phyloP scores from a whole-genome alignment of 345 rosid species.

The Euphorbia pulcherrima region DNA sequence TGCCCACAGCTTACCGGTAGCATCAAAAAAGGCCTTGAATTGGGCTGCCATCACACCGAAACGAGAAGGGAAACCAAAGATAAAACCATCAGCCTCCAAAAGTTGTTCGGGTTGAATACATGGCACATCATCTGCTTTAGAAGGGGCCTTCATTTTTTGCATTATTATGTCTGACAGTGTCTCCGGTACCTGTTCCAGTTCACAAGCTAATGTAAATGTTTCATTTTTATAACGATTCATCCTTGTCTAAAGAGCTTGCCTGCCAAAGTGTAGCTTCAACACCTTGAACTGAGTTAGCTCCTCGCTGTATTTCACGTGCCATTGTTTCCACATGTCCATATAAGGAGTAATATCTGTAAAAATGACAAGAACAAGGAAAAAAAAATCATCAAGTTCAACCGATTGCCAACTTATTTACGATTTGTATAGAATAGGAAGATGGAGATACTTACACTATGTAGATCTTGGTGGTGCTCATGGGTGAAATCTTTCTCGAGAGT shows the following conservation, averaged over 20 bases:
- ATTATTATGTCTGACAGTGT: constrained; percentile 55
- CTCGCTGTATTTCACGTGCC: constrained; percentile 80
- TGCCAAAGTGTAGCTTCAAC: constrained; percentile 96
- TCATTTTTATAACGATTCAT: neutral
- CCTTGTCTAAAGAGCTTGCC: constrained; percentile 25
- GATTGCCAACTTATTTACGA: too few species aligned
- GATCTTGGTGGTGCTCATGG: constrained; percentile 20
- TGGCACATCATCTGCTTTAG: constrained; percentile 68
- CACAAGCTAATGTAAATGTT: neutral
- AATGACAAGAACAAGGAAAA: too few species aligned
- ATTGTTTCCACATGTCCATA: constrained; percentile 81
- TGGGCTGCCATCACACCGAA: constrained; percentile 96
- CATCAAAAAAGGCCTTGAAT: constrained; percentile 81
- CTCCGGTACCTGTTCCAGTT: constrained; percentile 59
- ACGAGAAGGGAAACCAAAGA: constrained; percentile 93
- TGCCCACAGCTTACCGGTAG: constrained; percentile 65
- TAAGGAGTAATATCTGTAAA: constrained; percentile 64
- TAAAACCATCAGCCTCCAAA: constrained; percentile 79
- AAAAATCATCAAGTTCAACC: neutral
- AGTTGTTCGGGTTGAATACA: constrained; percentile 74
- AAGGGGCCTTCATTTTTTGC: constrained; percentile 71
- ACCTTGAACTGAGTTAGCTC: constrained; percentile 66
- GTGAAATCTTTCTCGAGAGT: neutral
- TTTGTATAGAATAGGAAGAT: neutral
- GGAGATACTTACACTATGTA: constrained; percentile 18